Conservation (phyloP, 1,284 basidiomycete genomes). For the Melanopsichium pennsylvanicum region DNA sequence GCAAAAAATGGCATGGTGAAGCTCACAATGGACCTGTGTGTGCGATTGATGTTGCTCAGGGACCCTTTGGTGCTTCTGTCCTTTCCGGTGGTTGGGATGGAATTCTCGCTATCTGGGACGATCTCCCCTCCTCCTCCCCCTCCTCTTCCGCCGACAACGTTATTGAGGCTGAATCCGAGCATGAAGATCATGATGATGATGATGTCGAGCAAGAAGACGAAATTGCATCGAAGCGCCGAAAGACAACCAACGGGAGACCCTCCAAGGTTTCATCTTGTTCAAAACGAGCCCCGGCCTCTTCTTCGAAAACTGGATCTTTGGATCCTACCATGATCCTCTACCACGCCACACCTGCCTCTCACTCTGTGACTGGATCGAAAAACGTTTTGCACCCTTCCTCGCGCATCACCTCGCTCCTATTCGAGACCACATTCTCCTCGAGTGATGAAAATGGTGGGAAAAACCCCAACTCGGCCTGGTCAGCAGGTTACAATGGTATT, state of each 20-base stretch:
- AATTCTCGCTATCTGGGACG: constrained; percentile 56
- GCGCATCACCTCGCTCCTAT: constrained; percentile 43
- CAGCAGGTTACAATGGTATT: constrained; percentile 56
- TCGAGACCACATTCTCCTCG: constrained; percentile 18
- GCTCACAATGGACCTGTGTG: constrained; percentile 47
- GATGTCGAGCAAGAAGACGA: background rate
- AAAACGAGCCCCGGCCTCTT: too few species aligned
- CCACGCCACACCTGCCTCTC: constrained; percentile 21
- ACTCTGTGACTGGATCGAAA: constrained; percentile 20
- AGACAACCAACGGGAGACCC: constrained; percentile 21
- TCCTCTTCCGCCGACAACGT: too few species aligned
- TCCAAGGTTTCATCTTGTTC: background rate
- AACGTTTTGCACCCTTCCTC: constrained; percentile 47
- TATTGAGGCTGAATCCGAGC: constrained; percentile 5
- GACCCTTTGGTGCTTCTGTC: constrained; percentile 18
- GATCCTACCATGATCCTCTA: constrained; percentile 28
- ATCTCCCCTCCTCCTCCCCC: constrained; percentile 4
- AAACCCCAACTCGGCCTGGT: constrained; percentile 42
- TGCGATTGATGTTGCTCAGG: constrained; percentile 32
- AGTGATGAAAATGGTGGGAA: background rate
- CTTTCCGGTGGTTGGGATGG: constrained; percentile 60
- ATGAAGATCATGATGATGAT: constrained; percentile 20
- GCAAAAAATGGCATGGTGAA: constrained; percentile 23
- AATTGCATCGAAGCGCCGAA: constrained; percentile 18
- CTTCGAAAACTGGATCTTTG: constrained; percentile 10